phyloP scores from a whole-genome alignment of 1,284 basidiomycete species.

The Cutaneotrichosporon spelunceum region DNA sequence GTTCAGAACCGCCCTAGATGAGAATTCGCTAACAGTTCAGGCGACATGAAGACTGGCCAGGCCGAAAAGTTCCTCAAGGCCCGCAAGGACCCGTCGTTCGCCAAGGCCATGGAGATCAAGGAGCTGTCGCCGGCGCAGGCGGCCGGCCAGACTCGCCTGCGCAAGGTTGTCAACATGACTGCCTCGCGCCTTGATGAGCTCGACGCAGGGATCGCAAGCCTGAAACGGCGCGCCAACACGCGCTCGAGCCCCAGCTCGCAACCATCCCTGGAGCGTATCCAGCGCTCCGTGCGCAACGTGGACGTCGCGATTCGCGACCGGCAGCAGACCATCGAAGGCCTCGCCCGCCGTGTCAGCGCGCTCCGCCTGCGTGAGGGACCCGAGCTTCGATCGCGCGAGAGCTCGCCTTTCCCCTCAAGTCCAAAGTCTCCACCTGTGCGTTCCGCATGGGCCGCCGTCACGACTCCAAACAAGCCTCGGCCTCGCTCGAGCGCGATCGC shows the following conservation, averaged over 20 bases:
- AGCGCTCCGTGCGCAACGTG: constrained; percentile 54
- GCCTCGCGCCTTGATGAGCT: constrained; percentile 52
- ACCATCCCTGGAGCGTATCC: constrained; percentile 53
- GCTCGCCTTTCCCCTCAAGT: constrained; percentile 6
- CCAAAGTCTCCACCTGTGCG: constrained; percentile 11
- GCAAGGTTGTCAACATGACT: constrained; percentile 49
- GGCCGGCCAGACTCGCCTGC: constrained; percentile 53
- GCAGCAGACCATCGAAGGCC: constrained; percentile 52
- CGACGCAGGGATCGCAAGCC: constrained; percentile 33
- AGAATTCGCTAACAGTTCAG: constrained; percentile 30
- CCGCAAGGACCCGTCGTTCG: constrained; percentile 53
- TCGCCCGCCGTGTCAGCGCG: constrained; percentile 48
- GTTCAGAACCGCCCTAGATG: too few relatives aligned
- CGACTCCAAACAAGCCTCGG: constrained; percentile 5
- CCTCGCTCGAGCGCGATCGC: neutral
- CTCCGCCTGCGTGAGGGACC: constrained; percentile 27
- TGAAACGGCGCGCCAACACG: constrained; percentile 38
- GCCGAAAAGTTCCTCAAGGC: constrained; percentile 54
- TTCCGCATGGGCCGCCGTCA: neutral
- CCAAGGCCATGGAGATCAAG: constrained; percentile 53
- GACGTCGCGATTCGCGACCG: constrained; percentile 51
- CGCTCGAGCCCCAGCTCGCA: constrained; percentile 10
- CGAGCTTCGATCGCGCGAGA: constrained; percentile 11
- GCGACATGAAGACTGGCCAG: constrained; percentile 53
- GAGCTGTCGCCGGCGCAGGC: constrained; percentile 56